Evolutionary conservation across 2,329 filamentous ascomycete species (phyloP).

Genomic region (Aureobasidium subglaciale): DNA sequence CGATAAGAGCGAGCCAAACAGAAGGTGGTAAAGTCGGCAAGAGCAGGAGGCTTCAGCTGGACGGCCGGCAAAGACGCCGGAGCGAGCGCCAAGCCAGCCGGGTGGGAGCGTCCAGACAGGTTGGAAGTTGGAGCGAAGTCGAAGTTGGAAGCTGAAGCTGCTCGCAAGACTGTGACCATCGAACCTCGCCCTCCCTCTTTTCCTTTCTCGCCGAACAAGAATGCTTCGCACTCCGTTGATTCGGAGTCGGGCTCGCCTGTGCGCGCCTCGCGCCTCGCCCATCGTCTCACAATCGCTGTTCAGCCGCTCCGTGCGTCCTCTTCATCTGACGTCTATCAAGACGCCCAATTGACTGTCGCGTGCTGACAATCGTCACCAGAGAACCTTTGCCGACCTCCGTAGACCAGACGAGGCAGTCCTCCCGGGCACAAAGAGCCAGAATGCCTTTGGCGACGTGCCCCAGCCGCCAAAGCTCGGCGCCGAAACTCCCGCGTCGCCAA

Average conservation of each 20-base stretch:
- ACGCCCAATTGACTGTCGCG: constrained; percentile 2
- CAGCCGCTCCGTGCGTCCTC: constrained; percentile 16
- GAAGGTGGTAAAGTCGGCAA: no score
- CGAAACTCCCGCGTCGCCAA: constrained; percentile 15
- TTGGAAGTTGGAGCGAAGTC: constrained; percentile 2
- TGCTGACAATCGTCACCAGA: constrained; percentile 19
- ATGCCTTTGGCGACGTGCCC: constrained; percentile 25
- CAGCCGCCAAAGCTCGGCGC: constrained; percentile 24
- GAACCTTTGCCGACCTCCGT: constrained; percentile 25
- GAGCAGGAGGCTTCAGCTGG: no score
- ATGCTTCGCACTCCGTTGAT: constrained; percentile 20
- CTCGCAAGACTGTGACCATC: not conserved
- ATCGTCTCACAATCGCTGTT: constrained; percentile 17
- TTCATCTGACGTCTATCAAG: not conserved
- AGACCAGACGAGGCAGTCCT: constrained; percentile 28
- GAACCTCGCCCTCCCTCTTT: constrained; percentile 2
- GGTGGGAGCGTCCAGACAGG: not conserved
- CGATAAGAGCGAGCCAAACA: no score
- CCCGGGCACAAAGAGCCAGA: constrained; percentile 26
- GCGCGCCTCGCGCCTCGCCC: constrained; percentile 5
- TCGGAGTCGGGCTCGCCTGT: constrained; percentile 18
- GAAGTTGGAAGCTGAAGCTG: constrained; percentile 5
- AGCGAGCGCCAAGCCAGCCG: no score
- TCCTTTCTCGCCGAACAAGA: constrained; percentile 7
- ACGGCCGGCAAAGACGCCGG: no score